phyloP scores from a whole-genome alignment of 164 flowering plant species.

The Santalum album region DNA sequence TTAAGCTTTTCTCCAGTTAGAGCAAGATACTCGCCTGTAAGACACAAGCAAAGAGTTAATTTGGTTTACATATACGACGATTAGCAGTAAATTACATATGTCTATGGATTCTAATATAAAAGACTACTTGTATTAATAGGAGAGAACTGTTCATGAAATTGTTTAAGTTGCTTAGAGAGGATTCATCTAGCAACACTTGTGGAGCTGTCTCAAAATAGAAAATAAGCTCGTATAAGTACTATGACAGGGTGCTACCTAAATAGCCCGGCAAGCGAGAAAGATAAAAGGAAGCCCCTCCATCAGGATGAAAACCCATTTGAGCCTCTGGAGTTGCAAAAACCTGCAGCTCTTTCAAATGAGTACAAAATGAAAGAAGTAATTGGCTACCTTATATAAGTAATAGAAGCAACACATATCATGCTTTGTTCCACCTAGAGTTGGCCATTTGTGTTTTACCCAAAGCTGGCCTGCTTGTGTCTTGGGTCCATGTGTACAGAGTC shows the following conservation, averaged over 20 bases:
- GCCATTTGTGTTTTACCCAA: no score
- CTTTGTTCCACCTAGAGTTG: no score
- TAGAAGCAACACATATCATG: no score
- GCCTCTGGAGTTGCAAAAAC: conserved; percentile 70
- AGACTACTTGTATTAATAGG: neutral
- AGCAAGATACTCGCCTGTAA: conserved; percentile 87
- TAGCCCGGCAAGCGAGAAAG: conserved; percentile 84
- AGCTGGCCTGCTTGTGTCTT: no score
- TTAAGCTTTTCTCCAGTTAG: conserved; percentile 86
- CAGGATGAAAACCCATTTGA: conserved; percentile 90
- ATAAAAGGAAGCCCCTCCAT: conserved; percentile 85
- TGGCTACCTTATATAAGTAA: neutral
- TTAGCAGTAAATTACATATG: no score
- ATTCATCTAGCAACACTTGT: neutral
- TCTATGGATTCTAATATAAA: no score
- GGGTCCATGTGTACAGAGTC: no score
- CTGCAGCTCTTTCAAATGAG: conserved; percentile 26
- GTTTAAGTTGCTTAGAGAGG: neutral
- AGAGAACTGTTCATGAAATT: neutral
- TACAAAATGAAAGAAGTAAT: neutral
- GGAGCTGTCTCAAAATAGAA: neutral
- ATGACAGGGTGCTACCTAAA: conserved; percentile 37
- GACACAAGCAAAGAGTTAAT: neutral
- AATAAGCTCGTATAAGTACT: neutral
- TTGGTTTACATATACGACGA: no score